These are phyloP conservation scores for Pichia sp. DNA, from an alignment of 1,139 yeast species.

Conservation along the genomic window DNA sequence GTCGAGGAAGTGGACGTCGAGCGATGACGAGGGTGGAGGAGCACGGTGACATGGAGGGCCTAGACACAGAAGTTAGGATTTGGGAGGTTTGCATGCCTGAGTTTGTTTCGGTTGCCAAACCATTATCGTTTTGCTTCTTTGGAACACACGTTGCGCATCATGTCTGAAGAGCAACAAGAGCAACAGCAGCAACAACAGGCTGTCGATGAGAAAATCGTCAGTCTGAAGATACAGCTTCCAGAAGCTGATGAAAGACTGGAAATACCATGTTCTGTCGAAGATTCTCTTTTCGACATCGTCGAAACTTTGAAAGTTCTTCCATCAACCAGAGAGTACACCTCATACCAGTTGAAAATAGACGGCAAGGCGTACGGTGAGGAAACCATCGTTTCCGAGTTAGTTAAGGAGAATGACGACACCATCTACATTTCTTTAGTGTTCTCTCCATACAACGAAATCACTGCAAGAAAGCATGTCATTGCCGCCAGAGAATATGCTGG, in stretches of 20 bases:
- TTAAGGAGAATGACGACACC: constrained; percentile 30
- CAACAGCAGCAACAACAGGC: constrained; percentile 1
- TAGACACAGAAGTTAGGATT: not conserved
- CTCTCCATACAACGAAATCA: constrained; percentile 42
- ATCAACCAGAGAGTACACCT: constrained; percentile 55
- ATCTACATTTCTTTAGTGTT: constrained; percentile 23
- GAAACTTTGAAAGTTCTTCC: constrained; percentile 55
- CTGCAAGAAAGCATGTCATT: constrained; percentile 43
- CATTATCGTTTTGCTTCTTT: not conserved
- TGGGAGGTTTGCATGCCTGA: not conserved
- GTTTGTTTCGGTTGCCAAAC: not conserved
- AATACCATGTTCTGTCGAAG: constrained; percentile 38
- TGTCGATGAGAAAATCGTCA: constrained; percentile 18
- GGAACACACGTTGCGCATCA: not conserved
- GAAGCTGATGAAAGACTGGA: constrained; percentile 30
- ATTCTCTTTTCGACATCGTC: constrained; percentile 54
- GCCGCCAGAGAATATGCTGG: constrained; percentile 46
- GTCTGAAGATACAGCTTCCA: constrained; percentile 28
- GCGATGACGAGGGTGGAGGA: not conserved
- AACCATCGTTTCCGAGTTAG: constrained; percentile 10
- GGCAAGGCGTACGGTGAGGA: constrained; percentile 13
- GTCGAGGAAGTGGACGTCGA: constrained; percentile 6
- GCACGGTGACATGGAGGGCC: too few species aligned
- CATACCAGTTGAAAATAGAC: constrained; percentile 42
- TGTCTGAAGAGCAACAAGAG: constrained; percentile 16